phyloP scores from a whole-genome alignment of 2,329 filamentous ascomycete species.

The Colletotrichum spaethianum region DNA sequence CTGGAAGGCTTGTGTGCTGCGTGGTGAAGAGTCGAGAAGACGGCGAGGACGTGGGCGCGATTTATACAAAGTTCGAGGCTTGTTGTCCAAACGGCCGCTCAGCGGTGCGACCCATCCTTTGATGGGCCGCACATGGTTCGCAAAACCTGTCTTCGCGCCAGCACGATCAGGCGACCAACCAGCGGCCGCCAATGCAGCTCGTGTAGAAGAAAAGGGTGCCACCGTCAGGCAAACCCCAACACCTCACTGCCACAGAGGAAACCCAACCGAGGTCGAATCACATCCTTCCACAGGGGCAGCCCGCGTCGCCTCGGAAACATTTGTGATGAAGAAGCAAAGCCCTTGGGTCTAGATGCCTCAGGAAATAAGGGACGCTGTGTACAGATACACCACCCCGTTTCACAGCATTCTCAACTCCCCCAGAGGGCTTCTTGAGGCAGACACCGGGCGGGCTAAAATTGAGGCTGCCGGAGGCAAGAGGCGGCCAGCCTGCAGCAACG shows the following conservation, averaged over 20 bases:
- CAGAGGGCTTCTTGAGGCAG: background rate
- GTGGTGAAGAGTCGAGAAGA: background rate
- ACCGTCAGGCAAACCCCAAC: background rate
- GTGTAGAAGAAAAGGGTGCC: background rate
- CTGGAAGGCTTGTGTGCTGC: background rate
- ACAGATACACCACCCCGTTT: background rate
- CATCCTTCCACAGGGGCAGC: background rate
- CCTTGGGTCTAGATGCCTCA: background rate
- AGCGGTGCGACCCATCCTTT: background rate
- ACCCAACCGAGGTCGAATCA: background rate
- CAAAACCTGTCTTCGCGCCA: background rate
- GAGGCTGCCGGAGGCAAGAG: background rate
- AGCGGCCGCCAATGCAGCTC: background rate
- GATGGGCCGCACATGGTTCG: background rate
- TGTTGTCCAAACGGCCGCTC: background rate
- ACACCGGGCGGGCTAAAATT: background rate
- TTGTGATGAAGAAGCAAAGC: background rate
- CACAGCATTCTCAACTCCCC: conserved; percentile 9
- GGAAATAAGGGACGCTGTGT: background rate
- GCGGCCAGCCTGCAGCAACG: background rate
- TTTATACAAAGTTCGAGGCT: background rate
- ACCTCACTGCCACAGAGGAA: background rate
- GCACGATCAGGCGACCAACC: background rate
- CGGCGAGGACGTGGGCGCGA: background rate
- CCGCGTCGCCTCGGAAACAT: background rate